phyloP scores from a whole-genome alignment of 352 stramenopile species.

The Pythium apleroticum region DNA sequence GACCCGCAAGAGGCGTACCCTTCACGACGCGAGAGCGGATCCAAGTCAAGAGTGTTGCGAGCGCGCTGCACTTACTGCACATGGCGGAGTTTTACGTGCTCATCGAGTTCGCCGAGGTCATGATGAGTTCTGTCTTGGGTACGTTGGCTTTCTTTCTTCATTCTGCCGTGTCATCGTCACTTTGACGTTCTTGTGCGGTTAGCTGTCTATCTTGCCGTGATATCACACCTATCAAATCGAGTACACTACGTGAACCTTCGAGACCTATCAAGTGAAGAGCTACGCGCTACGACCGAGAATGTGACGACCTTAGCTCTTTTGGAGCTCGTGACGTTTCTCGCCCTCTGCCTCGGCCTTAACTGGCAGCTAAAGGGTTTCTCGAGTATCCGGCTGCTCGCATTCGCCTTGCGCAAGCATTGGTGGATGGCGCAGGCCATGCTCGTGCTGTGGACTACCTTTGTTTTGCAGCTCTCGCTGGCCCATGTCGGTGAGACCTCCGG shows the following conservation, averaged over 20 bases:
- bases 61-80: constrained; percentile 9
- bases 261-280: constrained; percentile 3
- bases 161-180: too few species aligned
- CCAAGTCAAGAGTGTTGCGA: background rate
- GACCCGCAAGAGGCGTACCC: background rate
- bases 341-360: constrained; percentile 1
- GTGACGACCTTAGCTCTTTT: background rate
- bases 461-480: constrained; percentile 12
- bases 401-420: constrained; percentile 33
- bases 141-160: too few species aligned
- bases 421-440: constrained; percentile 21
- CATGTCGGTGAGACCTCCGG: constrained; percentile 17
- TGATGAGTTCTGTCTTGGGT: constrained; percentile 27
- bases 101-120: constrained; percentile 22
- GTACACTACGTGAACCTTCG: constrained; percentile 11
- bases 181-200: too few species aligned
- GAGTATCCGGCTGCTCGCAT: constrained; percentile 25
- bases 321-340: constrained; percentile 7
- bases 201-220: background rate
- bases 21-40: background rate
- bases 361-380: constrained; percentile 2
- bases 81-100: constrained; percentile 24
- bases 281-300: background rate
- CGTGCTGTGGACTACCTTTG: constrained; percentile 21
- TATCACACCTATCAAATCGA: constrained; percentile 5